These are phyloP conservation scores for Piper longum DNA, from an alignment of 164 flowering plant genomes.

Conservation along the genomic window DNA sequence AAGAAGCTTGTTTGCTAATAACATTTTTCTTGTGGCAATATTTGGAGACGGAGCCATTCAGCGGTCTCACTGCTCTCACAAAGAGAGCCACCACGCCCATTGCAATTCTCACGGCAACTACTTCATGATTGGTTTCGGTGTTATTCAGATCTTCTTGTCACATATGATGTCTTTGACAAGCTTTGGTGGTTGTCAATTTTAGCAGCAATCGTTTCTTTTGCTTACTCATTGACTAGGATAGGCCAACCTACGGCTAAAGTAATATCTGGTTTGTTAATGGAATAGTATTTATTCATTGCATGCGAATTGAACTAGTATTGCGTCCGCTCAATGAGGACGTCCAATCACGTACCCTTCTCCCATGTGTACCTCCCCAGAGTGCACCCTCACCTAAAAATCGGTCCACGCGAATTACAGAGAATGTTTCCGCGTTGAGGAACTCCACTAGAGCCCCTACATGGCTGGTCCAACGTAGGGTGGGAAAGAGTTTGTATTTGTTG, in stretches of 20 bases:
- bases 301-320: neutral
- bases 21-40: too few relatives aligned
- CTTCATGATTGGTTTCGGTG: conserved; percentile 67
- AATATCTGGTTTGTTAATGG: conserved; percentile 29
- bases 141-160: conserved; percentile 42
- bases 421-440: too few relatives aligned
- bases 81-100: conserved; percentile 32
- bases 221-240: conserved; percentile 29
- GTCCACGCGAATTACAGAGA: too few relatives aligned
- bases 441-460: too few relatives aligned
- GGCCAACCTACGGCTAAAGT: conserved; percentile 44
- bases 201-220: conserved; percentile 66
- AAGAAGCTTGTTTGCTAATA: too few relatives aligned
- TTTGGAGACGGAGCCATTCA: conserved; percentile 21
- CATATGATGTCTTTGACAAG: conserved; percentile 63
- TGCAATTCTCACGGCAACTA: conserved; percentile 56
- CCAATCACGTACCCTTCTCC: too few relatives aligned
- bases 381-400: too few relatives aligned
- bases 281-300: neutral
- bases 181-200: conserved; percentile 58
- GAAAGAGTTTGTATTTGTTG: too few relatives aligned
- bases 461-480: too few relatives aligned
- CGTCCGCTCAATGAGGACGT: too few relatives aligned
- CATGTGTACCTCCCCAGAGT: too few relatives aligned
- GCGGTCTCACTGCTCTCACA: conserved; percentile 34